These are phyloP conservation scores for Erythrobasidium yunnanense DNA, from an alignment of 768 basidiomycete species.

Conservation along the genomic window DNA sequence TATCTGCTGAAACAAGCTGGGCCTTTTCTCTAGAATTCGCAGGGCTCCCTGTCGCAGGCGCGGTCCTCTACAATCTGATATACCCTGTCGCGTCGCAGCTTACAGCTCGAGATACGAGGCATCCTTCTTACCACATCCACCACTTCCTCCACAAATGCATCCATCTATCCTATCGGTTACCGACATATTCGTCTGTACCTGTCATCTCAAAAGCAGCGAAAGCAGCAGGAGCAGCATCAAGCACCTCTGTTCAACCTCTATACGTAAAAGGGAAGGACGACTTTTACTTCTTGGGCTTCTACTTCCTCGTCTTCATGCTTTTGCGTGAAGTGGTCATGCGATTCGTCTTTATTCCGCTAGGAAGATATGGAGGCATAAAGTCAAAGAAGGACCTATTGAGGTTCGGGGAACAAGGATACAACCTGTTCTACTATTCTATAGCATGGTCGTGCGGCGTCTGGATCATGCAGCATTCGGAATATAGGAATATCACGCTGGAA, in stretches of 20 bases:
- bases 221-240: not conserved
- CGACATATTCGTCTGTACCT: constrained; percentile 8
- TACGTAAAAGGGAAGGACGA: constrained; percentile 46
- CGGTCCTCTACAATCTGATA: not conserved
- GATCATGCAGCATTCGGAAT: constrained; percentile 3
- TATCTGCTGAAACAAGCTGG: no score
- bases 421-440: constrained; percentile 60
- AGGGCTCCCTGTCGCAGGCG: constrained; percentile 10
- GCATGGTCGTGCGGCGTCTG: not conserved
- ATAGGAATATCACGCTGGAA: constrained; percentile 47
- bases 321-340: constrained; percentile 68
- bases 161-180: constrained; percentile 20
- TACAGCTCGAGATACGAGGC: constrained; percentile 2
- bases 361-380: constrained; percentile 57
- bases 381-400: constrained; percentile 50
- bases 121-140: constrained; percentile 3
- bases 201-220: no score
- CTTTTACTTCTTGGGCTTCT: constrained; percentile 65
- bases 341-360: constrained; percentile 67
- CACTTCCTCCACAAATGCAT: constrained; percentile 3
- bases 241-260: not conserved
- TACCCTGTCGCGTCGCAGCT: constrained; percentile 2
- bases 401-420: constrained; percentile 95
- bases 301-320: constrained; percentile 75
- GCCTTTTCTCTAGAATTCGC: not conserved